A percentile compares a stretch with the other conserved stretches of the same genome.
Evolutionary conservation across 129 eudicot genomes (phyloP).

Genomic region (Saposhnikovia divaricata): DNA sequence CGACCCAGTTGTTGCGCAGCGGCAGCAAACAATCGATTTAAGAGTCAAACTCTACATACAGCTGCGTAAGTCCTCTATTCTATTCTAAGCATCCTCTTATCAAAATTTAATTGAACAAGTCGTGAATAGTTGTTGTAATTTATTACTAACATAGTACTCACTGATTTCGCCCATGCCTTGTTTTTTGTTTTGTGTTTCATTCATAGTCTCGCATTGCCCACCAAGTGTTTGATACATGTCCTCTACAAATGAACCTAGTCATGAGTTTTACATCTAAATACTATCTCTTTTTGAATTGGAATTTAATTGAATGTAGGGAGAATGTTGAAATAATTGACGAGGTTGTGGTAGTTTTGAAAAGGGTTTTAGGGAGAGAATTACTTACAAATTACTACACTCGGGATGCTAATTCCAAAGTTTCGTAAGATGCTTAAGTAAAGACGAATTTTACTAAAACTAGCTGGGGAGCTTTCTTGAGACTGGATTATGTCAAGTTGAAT

Average conservation of each 20-base stretch:
- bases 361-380: background rate
- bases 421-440: too few relatives aligned
- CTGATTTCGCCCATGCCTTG: background rate
- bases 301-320: background rate
- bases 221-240: background rate
- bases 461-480: background rate
- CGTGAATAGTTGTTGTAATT: too few relatives aligned
- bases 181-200: background rate
- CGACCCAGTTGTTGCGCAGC: too few relatives aligned
- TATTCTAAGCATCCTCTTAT: too few relatives aligned
- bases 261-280: background rate
- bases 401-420: background rate
- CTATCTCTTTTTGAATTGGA: background rate
- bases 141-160: background rate
- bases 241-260: background rate
- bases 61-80: background rate
- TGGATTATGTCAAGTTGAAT: too few relatives aligned
- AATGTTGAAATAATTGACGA: background rate
- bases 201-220: background rate
- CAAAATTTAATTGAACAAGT: too few relatives aligned
- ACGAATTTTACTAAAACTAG: too few relatives aligned
- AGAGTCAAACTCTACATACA: background rate
- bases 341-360: background rate
- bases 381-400: background rate
- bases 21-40: too few relatives aligned